These are phyloP conservation scores for Trichocladium uniseriatum DNA, from an alignment of 495 filamentous ascomycete genomes.

Conservation along the genomic window DNA sequence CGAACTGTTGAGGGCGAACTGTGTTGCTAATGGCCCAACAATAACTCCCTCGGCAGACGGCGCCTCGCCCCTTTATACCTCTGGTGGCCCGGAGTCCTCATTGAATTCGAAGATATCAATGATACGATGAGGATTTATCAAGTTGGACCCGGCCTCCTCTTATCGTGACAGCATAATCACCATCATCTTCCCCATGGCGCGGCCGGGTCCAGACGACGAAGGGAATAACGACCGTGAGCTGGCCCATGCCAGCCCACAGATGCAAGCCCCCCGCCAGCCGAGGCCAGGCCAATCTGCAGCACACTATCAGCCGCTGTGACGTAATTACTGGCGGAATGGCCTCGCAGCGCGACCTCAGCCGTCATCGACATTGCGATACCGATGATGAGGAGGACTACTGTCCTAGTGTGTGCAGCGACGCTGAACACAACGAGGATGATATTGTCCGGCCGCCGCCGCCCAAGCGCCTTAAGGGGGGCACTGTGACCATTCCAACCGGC, in stretches of 20 bases:
- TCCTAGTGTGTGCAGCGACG: no score
- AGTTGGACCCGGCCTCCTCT: no score
- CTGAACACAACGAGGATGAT: slow-evolving; percentile 4
- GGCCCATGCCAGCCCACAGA: slow-evolving; percentile 6
- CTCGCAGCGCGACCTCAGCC: no score
- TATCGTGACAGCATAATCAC: slow-evolving; percentile 4
- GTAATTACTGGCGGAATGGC: no score
- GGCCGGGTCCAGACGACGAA: slow-evolving; percentile 6
- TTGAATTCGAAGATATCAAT: no score
- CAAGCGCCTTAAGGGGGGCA: slow-evolving; percentile 6
- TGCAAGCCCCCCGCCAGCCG: slow-evolving; percentile 9
- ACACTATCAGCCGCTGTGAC: no score
- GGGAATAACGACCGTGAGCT: slow-evolving; percentile 1
- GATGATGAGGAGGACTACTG: slow-evolving; percentile 7
- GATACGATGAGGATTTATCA: no score
- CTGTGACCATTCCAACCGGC: background rate
- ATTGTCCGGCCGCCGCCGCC: background rate
- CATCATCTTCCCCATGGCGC: slow-evolving; percentile 2
- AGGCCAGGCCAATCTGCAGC: slow-evolving; percentile 1
- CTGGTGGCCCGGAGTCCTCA: no score
- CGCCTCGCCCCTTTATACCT: no score
- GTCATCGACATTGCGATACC: background rate
- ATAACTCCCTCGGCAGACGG: no score
- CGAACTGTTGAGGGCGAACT: no score
- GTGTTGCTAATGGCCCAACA: no score